Conservation (phyloP, 192 early-diverging fungal genomes). For the Funneliformis geosporum region DNA sequence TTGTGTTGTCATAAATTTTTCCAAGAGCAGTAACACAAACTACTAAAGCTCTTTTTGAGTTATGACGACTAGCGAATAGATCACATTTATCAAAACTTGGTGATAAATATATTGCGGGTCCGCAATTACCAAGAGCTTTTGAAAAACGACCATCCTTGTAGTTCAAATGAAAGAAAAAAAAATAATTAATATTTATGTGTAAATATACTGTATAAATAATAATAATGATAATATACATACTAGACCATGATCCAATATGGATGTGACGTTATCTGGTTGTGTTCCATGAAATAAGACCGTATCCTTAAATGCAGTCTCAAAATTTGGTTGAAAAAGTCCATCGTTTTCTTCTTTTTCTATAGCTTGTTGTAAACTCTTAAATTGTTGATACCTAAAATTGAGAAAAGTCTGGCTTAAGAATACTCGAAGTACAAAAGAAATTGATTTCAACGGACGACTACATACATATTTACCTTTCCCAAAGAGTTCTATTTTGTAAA, state of each 20-base stretch:
- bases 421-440: not conserved
- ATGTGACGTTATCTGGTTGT: conserved; percentile 15
- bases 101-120: conserved; percentile 23
- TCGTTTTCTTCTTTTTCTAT: not conserved
- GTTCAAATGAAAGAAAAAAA: not conserved
- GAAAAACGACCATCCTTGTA: conserved; percentile 18
- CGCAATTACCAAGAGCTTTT: conserved; percentile 8
- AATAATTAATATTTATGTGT: not conserved
- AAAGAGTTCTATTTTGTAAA: not conserved
- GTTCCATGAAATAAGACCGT: conserved; percentile 29
- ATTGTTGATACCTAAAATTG: conserved; percentile 11
- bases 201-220: not conserved
- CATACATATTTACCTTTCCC: conserved; percentile 19
- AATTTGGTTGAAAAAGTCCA: not conserved
- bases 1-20: conserved; percentile 12
- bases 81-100: conserved; percentile 28
- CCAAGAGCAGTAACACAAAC: conserved; percentile 25
- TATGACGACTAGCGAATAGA: not conserved
- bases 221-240: conserved; percentile 1
- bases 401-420: not conserved
- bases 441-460: not conserved
- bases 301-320: conserved; percentile 9
- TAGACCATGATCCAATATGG: conserved; percentile 21
- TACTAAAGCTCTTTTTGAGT: not conserved
- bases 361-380: not conserved